Base-by-base conservation (phyloP, 805 yeast genomes). In the Suhomyces prunicola region DNA sequence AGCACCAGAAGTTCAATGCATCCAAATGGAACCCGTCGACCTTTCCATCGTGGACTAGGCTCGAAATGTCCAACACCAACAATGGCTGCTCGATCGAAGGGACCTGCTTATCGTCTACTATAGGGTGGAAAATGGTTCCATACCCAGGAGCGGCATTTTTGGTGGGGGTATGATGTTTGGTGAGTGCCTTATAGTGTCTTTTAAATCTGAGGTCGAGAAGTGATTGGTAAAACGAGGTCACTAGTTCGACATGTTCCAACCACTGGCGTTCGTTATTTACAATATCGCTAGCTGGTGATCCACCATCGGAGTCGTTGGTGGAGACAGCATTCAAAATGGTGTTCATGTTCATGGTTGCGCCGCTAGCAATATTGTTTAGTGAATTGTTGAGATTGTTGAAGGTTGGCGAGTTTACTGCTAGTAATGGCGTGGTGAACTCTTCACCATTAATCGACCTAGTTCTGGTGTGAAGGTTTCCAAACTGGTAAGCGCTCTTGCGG, bases 31-130 rank as follows among this genome's bases (percentile, higher is more conserved):
- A 61, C 5, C 70, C 70, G 33, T 67, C 69, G 15, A 75, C 62
- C 51, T 70, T 71, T 5, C 77, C 76, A 54, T 73, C 73, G 22
- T 61, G 60, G 13, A 69, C 61, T 54, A 69, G 65, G 27, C 60
- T 50, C 4, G 73, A 67, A 31, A 74, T 58, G 54, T 75, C 76
- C 41, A 74, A 53, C 13, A 60, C 59, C 46, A 67, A 52, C 22
- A 71, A 57, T 0, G 79, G 77, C 4, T 71, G 66, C 50, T 68
- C 72, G 9, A 74, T 70, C 2, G 76, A 68, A 2, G 78, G 78
- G 2, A 73, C 71, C 24, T 65, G 58, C 50, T 66, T 70, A 53
- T 74, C 78, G 51, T 67, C 61, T 3, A 69, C 66, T 5, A 73
- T 66, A 5, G 77, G 75, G 48, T 71, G 78, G 5, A 74, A 62